Evolutionary conservation across 2,329 filamentous ascomycete species (phyloP), one percentile per base, ranked within the genome.

Genomic region (Fusarium fracticaudum): DNA sequence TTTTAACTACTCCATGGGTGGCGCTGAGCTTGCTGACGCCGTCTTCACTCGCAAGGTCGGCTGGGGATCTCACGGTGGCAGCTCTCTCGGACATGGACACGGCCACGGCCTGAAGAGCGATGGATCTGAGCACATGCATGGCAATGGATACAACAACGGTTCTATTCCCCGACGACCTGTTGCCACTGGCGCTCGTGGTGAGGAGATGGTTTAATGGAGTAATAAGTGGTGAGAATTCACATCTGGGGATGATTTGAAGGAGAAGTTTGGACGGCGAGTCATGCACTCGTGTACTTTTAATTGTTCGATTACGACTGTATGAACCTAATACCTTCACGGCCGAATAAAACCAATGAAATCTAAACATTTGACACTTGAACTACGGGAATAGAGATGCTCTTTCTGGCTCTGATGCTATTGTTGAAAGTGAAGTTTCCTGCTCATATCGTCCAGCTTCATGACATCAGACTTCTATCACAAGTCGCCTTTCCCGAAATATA

Each of bases 21-120:
- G 80, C 12, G 81, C 80, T 8, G 86, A 87, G 54, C 86, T 91
- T 55, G 85, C 86, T 62, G 83, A 89, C 61, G 86, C 89, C 1
- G 82, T 89, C 8, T 91, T 88, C 68, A 92, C 90, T 0, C 83
- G 88, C 66, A 87, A 87, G 75, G 90, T 86, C 13, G 89, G 89
- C 2, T 92, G 90, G 90, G 90, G 90, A 24, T 53, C 68, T 2
- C 66, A 73, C 24, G 75, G 75, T 6, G 69, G 72, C 7, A 66
- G 67, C 48, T 55, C 51, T 13, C 29, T 60, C 4, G 57, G 62
- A 18, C 38, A 65, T n/a, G 72, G 72, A 6, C 47, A 67, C 6
- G 58, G 64, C 4, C 62, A 60, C 12, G 72, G 72, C 20, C 33
- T 67, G 17, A 76, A 64, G 70, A 53, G 67, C 4, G 70, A 76